Evolutionary conservation across 2,329 filamentous ascomycete species (phyloP), one percentile per base, ranked within the genome.

Genomic region (Calcarisporium arbuscula): DNA sequence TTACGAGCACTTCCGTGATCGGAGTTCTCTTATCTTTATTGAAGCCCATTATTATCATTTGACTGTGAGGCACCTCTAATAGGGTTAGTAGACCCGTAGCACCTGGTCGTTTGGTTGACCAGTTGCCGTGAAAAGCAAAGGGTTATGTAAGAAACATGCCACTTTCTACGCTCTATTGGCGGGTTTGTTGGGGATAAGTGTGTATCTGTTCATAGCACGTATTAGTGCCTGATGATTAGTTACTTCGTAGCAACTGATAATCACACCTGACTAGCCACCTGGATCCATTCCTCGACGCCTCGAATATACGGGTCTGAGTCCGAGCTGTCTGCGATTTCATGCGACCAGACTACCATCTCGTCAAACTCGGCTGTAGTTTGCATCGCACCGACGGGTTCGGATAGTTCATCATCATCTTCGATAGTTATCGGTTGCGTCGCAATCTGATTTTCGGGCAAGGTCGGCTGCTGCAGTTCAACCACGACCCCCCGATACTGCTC

Each of bases 301-400:
- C 82, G 81, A 5, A 85, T 66, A 54, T 87, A 92, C 2, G 73
- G 66, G 58, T 95, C 86, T 6, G 62, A 62, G n/a, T n/a, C n/a
- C 19, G 67, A 67, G 1, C 68, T 67, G 40, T 82, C 77, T 6
- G 78, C 78, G 32, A 75, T 48, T 46, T 92, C 88, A 56, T 95
- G 88, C 0, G 75, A 80, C 89, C 89, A 96, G n/a, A 95, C 70
- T 4, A 86, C 62, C 32, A 95, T 56, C 35, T 83, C 69, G 6
- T 87, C 77, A 52, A 95, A 95, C 12, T 68, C 68, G 2, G 77
- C 79, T 15, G 79, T 67, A 28, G 76, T 65, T 32, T 83, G 71
- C 46, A 90, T 61, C 15, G 67, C 67, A 8, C 77, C 72, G 2
- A 73, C 67, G 17, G 73, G 66, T 10, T 64, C 56, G 7, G 53